Conservation (phyloP, 1,139 yeast species). For the Pichia sp. region DNA sequence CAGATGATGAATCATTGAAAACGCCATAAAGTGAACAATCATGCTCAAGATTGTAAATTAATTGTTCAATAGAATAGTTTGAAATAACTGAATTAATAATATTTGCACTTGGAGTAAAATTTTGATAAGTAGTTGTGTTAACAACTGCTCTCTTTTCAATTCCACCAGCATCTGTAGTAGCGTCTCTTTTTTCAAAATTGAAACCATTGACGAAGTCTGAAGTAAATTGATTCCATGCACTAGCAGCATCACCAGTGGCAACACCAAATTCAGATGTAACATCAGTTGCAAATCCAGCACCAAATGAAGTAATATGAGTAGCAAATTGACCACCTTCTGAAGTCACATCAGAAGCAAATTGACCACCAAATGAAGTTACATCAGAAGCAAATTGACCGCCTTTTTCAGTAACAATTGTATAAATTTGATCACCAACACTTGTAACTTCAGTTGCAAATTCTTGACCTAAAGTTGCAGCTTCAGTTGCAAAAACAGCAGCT, state of each 20-base stretch:
- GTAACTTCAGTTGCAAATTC: conserved; percentile 7
- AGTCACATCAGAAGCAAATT: conserved; percentile 7
- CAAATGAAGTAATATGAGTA: conserved; percentile 1
- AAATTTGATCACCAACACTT: not conserved
- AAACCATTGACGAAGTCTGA: not conserved
- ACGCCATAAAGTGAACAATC: conserved; percentile 40
- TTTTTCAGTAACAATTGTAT: conserved; percentile 2
- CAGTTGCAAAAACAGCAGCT: conserved; percentile 7
- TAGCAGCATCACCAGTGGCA: conserved; percentile 5
- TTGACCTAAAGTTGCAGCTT: conserved; percentile 6
- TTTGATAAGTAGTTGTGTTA: conserved; percentile 3
- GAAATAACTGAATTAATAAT: too few species aligned
- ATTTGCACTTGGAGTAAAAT: not conserved
- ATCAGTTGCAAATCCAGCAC: not conserved
- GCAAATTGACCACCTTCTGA: conserved; percentile 6
- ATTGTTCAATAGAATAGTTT: too few species aligned
- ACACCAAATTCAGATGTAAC: conserved; percentile 6
- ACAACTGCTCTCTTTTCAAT: conserved; percentile 8
- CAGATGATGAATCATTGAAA: conserved; percentile 41
- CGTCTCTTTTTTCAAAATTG: conserved; percentile 12
- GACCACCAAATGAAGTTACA: too few species aligned
- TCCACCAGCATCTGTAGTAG: not conserved
- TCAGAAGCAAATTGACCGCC: too few species aligned
- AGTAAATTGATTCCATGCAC: conserved; percentile 6
- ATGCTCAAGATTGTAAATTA: not conserved